phyloP scores from a whole-genome alignment of 139 green algal species.

The Haematococcus sp. region DNA sequence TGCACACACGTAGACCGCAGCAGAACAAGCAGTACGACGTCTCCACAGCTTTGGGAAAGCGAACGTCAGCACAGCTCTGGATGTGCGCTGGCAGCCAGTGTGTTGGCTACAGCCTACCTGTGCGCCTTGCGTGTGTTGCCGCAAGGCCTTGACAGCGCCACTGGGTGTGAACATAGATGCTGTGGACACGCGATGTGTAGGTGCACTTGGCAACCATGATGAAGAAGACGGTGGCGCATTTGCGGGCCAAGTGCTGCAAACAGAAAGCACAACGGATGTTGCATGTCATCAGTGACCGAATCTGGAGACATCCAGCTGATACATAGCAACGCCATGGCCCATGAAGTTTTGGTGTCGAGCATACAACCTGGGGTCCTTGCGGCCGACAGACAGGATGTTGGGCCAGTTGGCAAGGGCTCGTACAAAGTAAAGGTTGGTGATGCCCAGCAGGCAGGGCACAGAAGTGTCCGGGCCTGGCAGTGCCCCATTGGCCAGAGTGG shows the following conservation, averaged over 20 bases:
- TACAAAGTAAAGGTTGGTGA: constrained; percentile 88
- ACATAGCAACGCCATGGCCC: no score
- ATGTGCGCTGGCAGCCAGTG: neutral
- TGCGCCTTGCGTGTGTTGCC: constrained; percentile 39
- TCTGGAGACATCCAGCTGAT: no score
- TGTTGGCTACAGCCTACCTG: constrained; percentile 1
- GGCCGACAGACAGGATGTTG: constrained; percentile 69
- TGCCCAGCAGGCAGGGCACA: constrained; percentile 73
- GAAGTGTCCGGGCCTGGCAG: constrained; percentile 21
- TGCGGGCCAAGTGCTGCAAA: neutral
- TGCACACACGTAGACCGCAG: neutral
- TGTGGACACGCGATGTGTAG: neutral
- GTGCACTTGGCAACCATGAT: neutral
- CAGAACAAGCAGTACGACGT: neutral
- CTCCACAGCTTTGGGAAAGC: neutral
- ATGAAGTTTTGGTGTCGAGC: no score
- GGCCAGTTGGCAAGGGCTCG: constrained; percentile 60
- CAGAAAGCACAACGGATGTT: neutral
- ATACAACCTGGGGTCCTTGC: constrained; percentile 26
- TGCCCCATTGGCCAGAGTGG: constrained; percentile 37
- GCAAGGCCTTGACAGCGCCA: constrained; percentile 25
- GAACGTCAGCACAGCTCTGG: neutral
- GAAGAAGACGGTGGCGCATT: no score
- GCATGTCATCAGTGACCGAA: no score
- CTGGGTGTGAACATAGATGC: neutral